Evolutionary conservation across 192 early-diverging fungal species (phyloP).

Genomic region (Umbelopsis vinacea): DNA sequence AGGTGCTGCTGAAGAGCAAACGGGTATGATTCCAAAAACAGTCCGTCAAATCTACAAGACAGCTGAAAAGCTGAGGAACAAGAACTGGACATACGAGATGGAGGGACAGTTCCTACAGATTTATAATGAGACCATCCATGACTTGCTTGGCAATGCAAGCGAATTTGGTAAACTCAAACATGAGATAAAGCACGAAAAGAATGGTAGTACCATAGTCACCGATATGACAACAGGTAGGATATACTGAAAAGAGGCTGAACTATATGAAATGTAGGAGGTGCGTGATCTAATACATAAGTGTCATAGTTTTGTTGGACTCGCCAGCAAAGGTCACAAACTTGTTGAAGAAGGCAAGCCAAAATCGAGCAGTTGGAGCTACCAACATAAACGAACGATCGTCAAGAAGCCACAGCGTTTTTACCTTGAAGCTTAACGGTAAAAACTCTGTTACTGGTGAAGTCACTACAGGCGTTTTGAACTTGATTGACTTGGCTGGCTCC

Average conservation of each 20-base stretch:
- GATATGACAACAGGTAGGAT: conserved; percentile 65
- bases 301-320: conserved; percentile 66
- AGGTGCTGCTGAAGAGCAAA: conserved; percentile 38
- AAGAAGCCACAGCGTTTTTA: conserved; percentile 93
- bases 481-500: conserved; percentile 95
- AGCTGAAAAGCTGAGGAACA: conserved; percentile 67
- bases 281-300: background rate
- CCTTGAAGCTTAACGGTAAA: conserved; percentile 72
- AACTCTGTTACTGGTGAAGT: conserved; percentile 78
- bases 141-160: conserved; percentile 62
- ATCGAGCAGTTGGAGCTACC: conserved; percentile 91
- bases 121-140: conserved; percentile 93
- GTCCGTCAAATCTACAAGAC: conserved; percentile 87
- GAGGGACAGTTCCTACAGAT: conserved; percentile 94
- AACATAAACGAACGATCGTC: conserved; percentile 94
- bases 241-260: background rate
- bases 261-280: background rate
- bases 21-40: conserved; percentile 95
- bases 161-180: conserved; percentile 67
- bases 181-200: conserved; percentile 82
- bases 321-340: conserved; percentile 75
- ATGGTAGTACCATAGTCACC: conserved; percentile 80
- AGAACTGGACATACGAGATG: conserved; percentile 90
- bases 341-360: conserved; percentile 74
- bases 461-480: conserved; percentile 78